A percentile compares a stretch with the other conserved stretches of the same genome.
Evolutionary conservation across 2,329 filamentous ascomycete genomes (phyloP).

Genomic region (Tolypocladium ovalisporum): DNA sequence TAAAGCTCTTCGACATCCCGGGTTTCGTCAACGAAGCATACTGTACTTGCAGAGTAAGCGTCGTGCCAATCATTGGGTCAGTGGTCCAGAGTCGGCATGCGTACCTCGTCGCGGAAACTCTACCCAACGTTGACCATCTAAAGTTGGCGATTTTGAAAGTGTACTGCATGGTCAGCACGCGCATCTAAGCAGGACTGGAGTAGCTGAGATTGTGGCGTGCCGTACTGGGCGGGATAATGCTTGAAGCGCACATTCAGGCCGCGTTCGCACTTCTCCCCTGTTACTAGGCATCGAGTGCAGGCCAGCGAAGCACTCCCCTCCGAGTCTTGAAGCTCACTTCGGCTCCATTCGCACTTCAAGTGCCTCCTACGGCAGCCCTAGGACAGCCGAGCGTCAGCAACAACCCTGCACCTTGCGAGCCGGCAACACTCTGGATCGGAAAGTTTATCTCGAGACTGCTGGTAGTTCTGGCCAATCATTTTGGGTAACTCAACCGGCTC

Average conservation of each 20-base stretch:
- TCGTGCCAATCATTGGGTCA: too few species aligned
- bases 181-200: neutral
- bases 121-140: neutral
- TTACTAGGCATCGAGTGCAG: constrained; percentile 5
- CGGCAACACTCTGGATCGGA: neutral
- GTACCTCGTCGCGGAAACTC: constrained; percentile 1
- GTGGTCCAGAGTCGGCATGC: neutral
- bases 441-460: neutral
- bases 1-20: neutral
- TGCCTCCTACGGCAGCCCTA: constrained; percentile 3
- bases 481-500: neutral
- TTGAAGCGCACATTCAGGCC: constrained; percentile 8
- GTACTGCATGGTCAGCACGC: neutral
- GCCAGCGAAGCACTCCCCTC: neutral
- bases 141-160: neutral
- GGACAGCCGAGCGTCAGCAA: neutral
- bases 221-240: constrained; percentile 5
- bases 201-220: neutral
- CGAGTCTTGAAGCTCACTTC: neutral
- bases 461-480: neutral
- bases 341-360: constrained; percentile 4
- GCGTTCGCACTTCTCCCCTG: constrained; percentile 6
- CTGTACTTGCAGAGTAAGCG: neutral
- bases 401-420: neutral
- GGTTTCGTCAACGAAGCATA: constrained; percentile 1